A percentile compares a stretch with the other conserved stretches of the same genome.
phyloP scores from a whole-genome alignment of 495 filamentous ascomycete species.

The Neurospora africana region DNA sequence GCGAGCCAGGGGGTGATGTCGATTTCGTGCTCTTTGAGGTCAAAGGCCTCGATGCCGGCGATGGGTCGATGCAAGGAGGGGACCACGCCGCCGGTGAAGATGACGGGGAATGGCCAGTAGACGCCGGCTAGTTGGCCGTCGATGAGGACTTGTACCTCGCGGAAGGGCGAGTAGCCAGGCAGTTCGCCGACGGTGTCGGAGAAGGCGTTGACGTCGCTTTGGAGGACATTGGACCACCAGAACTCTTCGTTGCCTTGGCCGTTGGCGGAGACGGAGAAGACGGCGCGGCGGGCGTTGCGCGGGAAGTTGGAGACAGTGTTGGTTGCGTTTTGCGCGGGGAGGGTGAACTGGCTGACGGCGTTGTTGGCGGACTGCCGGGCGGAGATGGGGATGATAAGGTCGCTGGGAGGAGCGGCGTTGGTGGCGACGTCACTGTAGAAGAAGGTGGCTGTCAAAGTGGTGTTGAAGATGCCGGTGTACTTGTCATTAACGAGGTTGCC shows the following conservation, averaged over 20 bases:
- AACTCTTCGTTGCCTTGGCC: conserved; percentile 78
- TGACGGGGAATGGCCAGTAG: conserved; percentile 74
- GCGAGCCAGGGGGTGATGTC: conserved; percentile 75
- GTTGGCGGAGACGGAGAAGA: conserved; percentile 66
- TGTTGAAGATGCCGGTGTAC: conserved; percentile 74
- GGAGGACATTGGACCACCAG: conserved; percentile 80
- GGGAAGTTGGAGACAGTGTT: conserved; percentile 47
- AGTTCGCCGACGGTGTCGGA: conserved; percentile 42
- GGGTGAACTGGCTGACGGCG: conserved; percentile 53
- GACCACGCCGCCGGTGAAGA: conserved; percentile 80
- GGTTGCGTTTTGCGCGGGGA: conserved; percentile 56
- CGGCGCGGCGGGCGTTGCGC: conserved; percentile 52
- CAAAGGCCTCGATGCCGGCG: conserved; percentile 76
- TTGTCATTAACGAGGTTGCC: conserved; percentile 63
- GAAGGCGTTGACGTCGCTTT: conserved; percentile 53
- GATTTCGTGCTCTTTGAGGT: conserved; percentile 71
- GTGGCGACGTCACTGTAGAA: conserved; percentile 40
- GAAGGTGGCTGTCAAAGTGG: conserved; percentile 70
- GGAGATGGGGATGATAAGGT: conserved; percentile 70
- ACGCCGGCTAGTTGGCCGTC: conserved; percentile 70
- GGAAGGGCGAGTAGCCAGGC: conserved; percentile 55
- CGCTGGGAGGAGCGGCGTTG: conserved; percentile 40
- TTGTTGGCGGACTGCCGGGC: conserved; percentile 40
- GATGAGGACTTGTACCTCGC: conserved; percentile 73
- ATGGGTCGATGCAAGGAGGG: conserved; percentile 78